Evolutionary conservation across 2,329 filamentous ascomycete species (phyloP).

Genomic region (Penicillium sp.): DNA sequence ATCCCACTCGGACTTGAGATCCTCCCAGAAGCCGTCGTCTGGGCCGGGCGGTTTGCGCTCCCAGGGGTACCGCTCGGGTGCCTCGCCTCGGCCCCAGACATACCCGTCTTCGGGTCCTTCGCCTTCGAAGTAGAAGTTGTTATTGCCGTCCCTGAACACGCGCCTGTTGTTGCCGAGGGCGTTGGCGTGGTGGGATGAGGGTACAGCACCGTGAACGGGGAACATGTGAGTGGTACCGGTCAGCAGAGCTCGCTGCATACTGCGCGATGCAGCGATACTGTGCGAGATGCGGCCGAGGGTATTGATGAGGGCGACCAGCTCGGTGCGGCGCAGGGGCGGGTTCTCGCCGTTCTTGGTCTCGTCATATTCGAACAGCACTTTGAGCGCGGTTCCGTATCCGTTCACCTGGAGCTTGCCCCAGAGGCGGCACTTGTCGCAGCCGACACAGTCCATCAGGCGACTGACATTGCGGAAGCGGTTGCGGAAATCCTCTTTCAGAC

Average conservation of each 20-base stretch:
- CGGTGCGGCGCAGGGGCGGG: conserved; percentile 78
- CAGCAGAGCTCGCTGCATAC: conserved; percentile 62
- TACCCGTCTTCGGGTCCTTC: conserved; percentile 44
- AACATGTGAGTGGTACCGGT: conserved; percentile 36
- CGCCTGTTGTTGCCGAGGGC: conserved; percentile 15
- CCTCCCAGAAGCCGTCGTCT: conserved; percentile 54
- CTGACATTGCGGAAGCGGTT: conserved; percentile 97
- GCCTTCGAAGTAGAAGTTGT: conserved; percentile 39
- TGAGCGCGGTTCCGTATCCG: conserved; percentile 90
- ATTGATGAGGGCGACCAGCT: conserved; percentile 92
- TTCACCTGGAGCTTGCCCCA: conserved; percentile 97
- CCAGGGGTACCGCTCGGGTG: conserved; percentile 36
- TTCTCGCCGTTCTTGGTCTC: conserved; percentile 61
- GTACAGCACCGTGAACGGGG: conserved; percentile 30
- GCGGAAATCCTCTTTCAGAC: conserved; percentile 93
- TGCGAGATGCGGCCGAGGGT: conserved; percentile 84
- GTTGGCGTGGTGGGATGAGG: conserved; percentile 24
- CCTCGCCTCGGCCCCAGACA: conserved; percentile 39
- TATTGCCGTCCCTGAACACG: conserved; percentile 36
- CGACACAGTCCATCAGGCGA: conserved; percentile 96
- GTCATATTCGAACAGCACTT: conserved; percentile 94
- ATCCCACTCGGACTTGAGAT: conserved; percentile 63
- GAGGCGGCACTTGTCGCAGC: conserved; percentile 95
- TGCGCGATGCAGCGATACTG: conserved; percentile 71
- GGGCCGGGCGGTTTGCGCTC: conserved; percentile 30